Evolutionary conservation across 345 rosid genomes (phyloP).

Genomic region (Odontarrhena argentea): DNA sequence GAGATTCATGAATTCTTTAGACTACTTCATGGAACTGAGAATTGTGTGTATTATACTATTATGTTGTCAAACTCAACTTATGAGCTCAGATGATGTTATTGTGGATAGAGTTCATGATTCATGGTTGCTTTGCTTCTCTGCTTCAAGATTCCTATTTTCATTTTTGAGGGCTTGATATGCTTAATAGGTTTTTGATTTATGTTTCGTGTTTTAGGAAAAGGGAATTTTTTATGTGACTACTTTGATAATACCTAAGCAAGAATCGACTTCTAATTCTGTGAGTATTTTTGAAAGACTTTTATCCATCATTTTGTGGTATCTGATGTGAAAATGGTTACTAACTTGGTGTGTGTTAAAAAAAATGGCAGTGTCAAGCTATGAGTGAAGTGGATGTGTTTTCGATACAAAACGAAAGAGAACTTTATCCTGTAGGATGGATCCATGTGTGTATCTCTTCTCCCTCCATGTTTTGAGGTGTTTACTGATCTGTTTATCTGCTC

Average conservation of each 20-base stretch:
- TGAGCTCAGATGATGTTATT: slow-evolving; percentile 20
- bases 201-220: slow-evolving; percentile 53
- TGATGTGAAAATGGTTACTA: slow-evolving; percentile 24
- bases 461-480: slow-evolving; percentile 12
- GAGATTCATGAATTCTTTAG: background rate
- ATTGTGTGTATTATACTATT: background rate
- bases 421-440: slow-evolving; percentile 87
- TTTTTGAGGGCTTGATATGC: background rate
- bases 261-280: slow-evolving; percentile 80
- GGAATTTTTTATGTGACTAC: slow-evolving; percentile 78
- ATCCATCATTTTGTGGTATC: slow-evolving; percentile 26
- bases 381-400: slow-evolving; percentile 84
- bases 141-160: background rate
- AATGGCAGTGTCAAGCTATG: slow-evolving; percentile 70
- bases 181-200: slow-evolving; percentile 1
- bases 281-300: slow-evolving; percentile 42
- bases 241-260: slow-evolving; percentile 91
- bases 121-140: slow-evolving; percentile 11
- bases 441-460: slow-evolving; percentile 54
- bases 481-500: background rate
- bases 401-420: slow-evolving; percentile 74
- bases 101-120: slow-evolving; percentile 1
- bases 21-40: slow-evolving; percentile 1
- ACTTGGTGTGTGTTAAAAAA: slow-evolving; percentile 2
- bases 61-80: background rate